Conservation (phyloP, 495 filamentous ascomycete genomes). For the Neurospora discreta region DNA sequence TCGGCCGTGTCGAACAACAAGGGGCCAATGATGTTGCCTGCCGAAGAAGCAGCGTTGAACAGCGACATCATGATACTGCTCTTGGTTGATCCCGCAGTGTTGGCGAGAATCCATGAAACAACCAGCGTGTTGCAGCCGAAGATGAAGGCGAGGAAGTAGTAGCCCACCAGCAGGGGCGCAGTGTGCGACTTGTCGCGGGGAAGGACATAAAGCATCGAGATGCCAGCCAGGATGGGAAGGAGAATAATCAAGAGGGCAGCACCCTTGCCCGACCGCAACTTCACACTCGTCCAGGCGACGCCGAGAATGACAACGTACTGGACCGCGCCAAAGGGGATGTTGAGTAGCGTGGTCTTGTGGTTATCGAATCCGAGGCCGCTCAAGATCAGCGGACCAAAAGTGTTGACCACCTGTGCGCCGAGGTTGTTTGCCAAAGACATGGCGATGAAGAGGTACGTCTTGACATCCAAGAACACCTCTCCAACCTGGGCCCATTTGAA, state of each 20-base stretch:
- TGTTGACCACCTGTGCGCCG: slow-evolving; percentile 48
- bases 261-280: slow-evolving; percentile 34
- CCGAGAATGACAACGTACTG: slow-evolving; percentile 45
- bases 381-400: slow-evolving; percentile 52
- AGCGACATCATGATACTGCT: slow-evolving; percentile 47
- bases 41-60: slow-evolving; percentile 48
- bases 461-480: slow-evolving; percentile 32
- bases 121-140: slow-evolving; percentile 42
- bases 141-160: slow-evolving; percentile 52
- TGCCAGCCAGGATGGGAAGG: slow-evolving; percentile 45
- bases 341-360: slow-evolving; percentile 49
- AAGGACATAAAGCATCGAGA: slow-evolving; percentile 44
- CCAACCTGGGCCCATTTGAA: slow-evolving; percentile 39
- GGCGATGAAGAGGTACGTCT: slow-evolving; percentile 36
- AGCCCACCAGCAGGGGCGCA: slow-evolving; percentile 41
- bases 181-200: slow-evolving; percentile 29
- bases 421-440: slow-evolving; percentile 51
- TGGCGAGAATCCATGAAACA: slow-evolving; percentile 39
- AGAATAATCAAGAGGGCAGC: slow-evolving; percentile 39
- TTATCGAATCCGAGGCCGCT: slow-evolving; percentile 47
- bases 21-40: slow-evolving; percentile 59
- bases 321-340: slow-evolving; percentile 51
- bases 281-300: slow-evolving; percentile 42
- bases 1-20: slow-evolving; percentile 51
- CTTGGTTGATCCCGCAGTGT: slow-evolving; percentile 67